Base-by-base conservation (phyloP, 2,329 filamentous ascomycete genomes). In the Epicoccum sorghinum region DNA sequence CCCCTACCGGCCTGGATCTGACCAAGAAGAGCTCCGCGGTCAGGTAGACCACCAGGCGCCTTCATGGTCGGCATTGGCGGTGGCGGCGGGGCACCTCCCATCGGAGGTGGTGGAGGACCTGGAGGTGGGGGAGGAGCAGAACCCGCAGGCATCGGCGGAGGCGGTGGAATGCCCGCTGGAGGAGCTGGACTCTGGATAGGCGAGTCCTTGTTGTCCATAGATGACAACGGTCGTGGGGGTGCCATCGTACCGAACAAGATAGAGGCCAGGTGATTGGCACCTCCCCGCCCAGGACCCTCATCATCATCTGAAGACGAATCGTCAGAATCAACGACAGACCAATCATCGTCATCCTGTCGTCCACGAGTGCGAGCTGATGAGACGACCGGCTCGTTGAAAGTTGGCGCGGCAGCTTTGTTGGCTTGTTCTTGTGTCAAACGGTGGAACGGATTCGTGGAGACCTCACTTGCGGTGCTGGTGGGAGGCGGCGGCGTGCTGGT, bases 191-290 rank as follows among this genome's bases (percentile, higher is more conserved):
- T 67, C 67, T 78, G 42, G 62, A 76, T 52, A 71, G 74, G 52
- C 35, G 80, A 74, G 52, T 77, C 78, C 65, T 90, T 89, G 61
- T 89, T 87, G 49, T 90, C 91, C 73, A 90, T 86, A 6, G 91
- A 89, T 18, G 91, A 96, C 39, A 97, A 78, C 27, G 93, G 93
- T 46, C 93, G 87, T 12, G 95, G 93, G 35, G 95, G 93, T 8
- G 86, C 93, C 93, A 99, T 98, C 46, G 93, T 96, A 55, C 95
- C 93, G 72, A 99, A 99, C 18, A 99, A 83, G 57, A 97, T 95
- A 6, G 91, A 96, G 13, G 95, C 95, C 33, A 99, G 85, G 66
- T 96, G 91, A 57, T 96, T 95, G 43, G 95, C 95, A 49, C 91
- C 91, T 45, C 89, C 89, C 14, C 90, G 88, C 8, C 88, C 85